Evolutionary conservation across 2,329 filamentous ascomycete genomes (phyloP), one percentile per base, ranked within the genome.

Genomic region (Xylaria sp.): DNA sequence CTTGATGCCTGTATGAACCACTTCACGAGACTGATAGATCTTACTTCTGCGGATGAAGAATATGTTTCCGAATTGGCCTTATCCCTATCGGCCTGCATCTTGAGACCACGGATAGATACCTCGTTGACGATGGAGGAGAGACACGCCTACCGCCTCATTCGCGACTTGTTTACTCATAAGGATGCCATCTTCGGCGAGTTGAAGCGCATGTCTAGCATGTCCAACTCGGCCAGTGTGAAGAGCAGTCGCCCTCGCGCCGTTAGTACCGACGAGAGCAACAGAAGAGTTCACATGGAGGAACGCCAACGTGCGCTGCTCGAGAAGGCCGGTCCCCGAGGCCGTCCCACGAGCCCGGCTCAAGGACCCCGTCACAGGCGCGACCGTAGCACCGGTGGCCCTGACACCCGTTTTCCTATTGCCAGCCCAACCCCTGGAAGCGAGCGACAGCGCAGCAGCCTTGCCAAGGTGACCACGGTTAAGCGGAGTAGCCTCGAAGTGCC

Each of bases 1-100:
- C 85, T 99, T 61, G 94, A 99, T 74, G 94, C 94, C 47, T 90
- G 96, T 72, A 96, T 95, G 82, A 97, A 96, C 66, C 94, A 99
- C 76, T 97, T 99, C 74, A 97, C 93, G 46, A 90, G 94, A 62
- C 80, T 99, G 61, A 95, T 99, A 71, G 94, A 99, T 74, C 82
- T 99, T 64, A 99, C 94, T 1, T 97, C 93, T 11, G 94, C 94
- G 37, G 93, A 96, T 67, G 94, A 99, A 72, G 78, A 85, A 49
- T 99, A 96, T 71, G 78, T 96, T 59, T 73, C 87, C 10, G 79
- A 86, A 44, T 83, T 99, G 46, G 90, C 92, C 2, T 85, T 86
- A 30, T 78, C 80, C 4, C 80, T 99, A 50, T 89, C 92, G 0
- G 89, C 92, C 4, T 97, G 92, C 73, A 86, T 99, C 65, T 82